phyloP scores from a whole-genome alignment of 768 basidiomycete genomes.

The Crepidotus variabilis region DNA sequence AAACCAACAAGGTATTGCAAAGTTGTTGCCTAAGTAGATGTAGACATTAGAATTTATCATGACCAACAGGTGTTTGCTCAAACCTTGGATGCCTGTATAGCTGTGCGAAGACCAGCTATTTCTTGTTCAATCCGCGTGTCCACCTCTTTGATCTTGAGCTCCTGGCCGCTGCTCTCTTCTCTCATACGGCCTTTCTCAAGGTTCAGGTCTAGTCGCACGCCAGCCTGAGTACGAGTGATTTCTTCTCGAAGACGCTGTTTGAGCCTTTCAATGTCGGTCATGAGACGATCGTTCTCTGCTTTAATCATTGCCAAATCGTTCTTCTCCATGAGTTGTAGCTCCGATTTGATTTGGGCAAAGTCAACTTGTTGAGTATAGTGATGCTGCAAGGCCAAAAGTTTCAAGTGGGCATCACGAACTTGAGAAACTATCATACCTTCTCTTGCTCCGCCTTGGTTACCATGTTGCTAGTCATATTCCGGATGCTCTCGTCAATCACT shows the following conservation, averaged over 20 bases:
- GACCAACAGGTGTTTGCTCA: conserved; percentile 9
- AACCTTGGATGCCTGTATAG: conserved; percentile 84
- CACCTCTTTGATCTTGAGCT: conserved; percentile 95
- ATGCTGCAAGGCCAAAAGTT: conserved; percentile 43
- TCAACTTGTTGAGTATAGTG: conserved; percentile 96
- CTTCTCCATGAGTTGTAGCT: conserved; percentile 94
- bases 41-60: neutral
- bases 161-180: conserved; percentile 88
- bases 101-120: conserved; percentile 80
- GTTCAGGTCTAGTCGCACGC: conserved; percentile 92
- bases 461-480: conserved; percentile 95
- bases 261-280: conserved; percentile 88
- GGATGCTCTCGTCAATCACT: conserved; percentile 95
- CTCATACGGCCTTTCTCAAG: conserved; percentile 94
- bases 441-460: conserved; percentile 96
- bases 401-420: neutral
- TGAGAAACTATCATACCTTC: conserved; percentile 54
- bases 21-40: conserved; percentile 61
- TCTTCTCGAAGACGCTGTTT: conserved; percentile 92
- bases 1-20: conserved; percentile 86
- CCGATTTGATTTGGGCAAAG: conserved; percentile 94
- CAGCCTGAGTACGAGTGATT: conserved; percentile 87
- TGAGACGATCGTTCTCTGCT: conserved; percentile 92
- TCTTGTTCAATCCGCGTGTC: conserved; percentile 97
- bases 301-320: conserved; percentile 95